Base-by-base conservation (phyloP, 441 rosid genomes). In the Erodium moschatum region DNA sequence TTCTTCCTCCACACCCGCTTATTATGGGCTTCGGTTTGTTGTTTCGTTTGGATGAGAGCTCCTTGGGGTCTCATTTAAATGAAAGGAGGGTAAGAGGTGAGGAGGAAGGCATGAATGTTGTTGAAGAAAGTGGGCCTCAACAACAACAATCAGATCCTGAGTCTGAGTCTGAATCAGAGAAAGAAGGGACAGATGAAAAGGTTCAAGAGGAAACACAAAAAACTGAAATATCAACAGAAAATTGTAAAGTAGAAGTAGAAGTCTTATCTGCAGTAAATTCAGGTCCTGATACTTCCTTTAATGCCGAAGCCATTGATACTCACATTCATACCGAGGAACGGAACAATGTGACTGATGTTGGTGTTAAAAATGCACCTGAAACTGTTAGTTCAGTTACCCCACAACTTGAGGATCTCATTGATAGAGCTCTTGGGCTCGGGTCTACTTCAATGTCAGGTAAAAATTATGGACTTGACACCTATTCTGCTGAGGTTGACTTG, bases 21-120 rank as follows among this genome's bases (percentile, higher is more conserved):
- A 85, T 94, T 66, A 88, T 94, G 97, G 99, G 99, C 67, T 94
- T 94, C 72, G 97, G 99, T 60, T 69, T 91, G 79, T 83, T 94
- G 73, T 94, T 94, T 82, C 96, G 99, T 74, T 75, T 94, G 87
- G 99, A 94, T 46, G 99, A 94, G 81, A 94, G 97, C 83, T 94
- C 97, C 70, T 80, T 94, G 82, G 99, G 97, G 65, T 86, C 96
- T 19, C 99, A 94, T 83, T 78, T 94, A 80, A 91, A 91, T 83
- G 99, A 94, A 79, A 87, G 99, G 83, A 85, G 94, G 79, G 87
- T 94, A 69, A 85, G 97, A 76, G 97, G 97, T 21, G 99, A 94
- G 75, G 97, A 91, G 78, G 98, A 94, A 76, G 93, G 86, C 67
- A 62, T 64, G 29, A 78, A 84, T 78, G 91, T 70, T 56, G 89